phyloP scores from a whole-genome alignment of 352 stramenopile species.

The Aphanomyces euteiches region DNA sequence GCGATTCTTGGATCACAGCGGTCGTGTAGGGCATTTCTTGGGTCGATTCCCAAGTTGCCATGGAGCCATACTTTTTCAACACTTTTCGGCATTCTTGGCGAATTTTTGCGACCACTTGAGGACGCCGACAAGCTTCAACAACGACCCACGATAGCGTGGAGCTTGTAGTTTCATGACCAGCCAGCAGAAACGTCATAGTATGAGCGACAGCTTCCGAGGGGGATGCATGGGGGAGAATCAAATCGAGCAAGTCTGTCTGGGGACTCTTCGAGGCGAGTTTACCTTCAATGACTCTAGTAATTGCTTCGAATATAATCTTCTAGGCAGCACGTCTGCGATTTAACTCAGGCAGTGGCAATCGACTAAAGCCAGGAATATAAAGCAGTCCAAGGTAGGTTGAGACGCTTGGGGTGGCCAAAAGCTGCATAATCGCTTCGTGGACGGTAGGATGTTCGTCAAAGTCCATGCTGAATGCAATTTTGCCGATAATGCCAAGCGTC shows the following conservation, averaged over 20 bases:
- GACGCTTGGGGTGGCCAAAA: neutral
- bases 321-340: neutral
- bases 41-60: neutral
- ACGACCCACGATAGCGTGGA: slow-evolving; percentile 14
- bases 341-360: slow-evolving; percentile 7
- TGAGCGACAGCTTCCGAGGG: slow-evolving; percentile 5
- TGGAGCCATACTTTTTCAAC: neutral
- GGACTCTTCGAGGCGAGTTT: neutral
- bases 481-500: slow-evolving; percentile 13
- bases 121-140: neutral
- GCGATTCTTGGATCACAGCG: slow-evolving; percentile 19
- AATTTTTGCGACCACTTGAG: neutral
- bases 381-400: neutral
- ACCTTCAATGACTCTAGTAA: neutral
- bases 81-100: neutral
- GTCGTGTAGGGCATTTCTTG: slow-evolving; percentile 15
- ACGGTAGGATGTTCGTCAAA: neutral
- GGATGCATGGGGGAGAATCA: neutral
- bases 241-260: slow-evolving; percentile 10
- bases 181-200: slow-evolving; percentile 8
- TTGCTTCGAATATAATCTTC: neutral
- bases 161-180: slow-evolving; percentile 23
- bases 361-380: slow-evolving; percentile 4
- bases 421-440: neutral
- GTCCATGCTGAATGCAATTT: slow-evolving; percentile 11